phyloP scores from a whole-genome alignment of 805 yeast genomes.

The Barnettozyma populi region DNA sequence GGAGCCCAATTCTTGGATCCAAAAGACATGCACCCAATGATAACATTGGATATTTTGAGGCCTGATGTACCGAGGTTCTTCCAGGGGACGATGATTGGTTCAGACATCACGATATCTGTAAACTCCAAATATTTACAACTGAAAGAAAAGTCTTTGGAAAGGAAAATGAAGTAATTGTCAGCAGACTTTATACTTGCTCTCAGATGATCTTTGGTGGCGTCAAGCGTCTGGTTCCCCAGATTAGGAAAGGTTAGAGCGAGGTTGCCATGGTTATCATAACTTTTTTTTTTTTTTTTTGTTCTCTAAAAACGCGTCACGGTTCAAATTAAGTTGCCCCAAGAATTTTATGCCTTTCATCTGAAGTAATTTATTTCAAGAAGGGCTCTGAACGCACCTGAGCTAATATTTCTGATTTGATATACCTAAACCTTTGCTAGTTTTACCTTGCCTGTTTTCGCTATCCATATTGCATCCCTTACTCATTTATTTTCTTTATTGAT shows the following conservation, averaged over 20 bases:
- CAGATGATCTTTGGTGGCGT: too few relatives aligned
- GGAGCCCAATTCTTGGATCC: slow-evolving; percentile 38
- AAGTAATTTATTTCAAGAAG: too few relatives aligned
- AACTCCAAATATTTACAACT: too few relatives aligned
- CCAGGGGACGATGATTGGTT: slow-evolving; percentile 8
- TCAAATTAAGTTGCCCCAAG: background rate
- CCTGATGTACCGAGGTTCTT: slow-evolving; percentile 38
- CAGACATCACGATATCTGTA: background rate
- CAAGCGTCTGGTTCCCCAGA: background rate
- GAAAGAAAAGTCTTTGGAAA: too few relatives aligned
- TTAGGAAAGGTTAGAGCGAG: background rate
- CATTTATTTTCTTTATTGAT: background rate
- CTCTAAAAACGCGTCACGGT: background rate
- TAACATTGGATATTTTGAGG: slow-evolving; percentile 39
- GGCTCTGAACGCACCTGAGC: background rate
- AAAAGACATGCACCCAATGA: slow-evolving; percentile 50
- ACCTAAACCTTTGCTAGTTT: too few relatives aligned
- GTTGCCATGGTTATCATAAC: background rate
- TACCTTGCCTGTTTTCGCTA: too few relatives aligned
- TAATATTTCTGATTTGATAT: too few relatives aligned
- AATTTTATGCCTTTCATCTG: background rate
- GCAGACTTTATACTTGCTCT: too few relatives aligned
- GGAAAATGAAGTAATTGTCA: too few relatives aligned
- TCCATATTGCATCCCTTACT: too few relatives aligned
- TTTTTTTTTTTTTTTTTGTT: too few relatives aligned